phyloP scores from a whole-genome alignment of 495 filamentous ascomycete species.

The Niebla homalea region DNA sequence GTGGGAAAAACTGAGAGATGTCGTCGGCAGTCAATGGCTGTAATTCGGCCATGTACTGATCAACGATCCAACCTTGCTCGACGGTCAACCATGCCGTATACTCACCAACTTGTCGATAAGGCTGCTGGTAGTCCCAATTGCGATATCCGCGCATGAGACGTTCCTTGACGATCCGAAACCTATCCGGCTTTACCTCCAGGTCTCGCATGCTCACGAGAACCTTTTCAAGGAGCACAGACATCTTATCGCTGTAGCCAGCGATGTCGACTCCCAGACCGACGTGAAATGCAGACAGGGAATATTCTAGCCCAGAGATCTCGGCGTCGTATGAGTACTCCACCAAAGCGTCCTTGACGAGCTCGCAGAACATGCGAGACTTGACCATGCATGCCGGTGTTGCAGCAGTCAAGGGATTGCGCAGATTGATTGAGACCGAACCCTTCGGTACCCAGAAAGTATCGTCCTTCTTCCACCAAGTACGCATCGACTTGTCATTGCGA shows the following conservation, averaged over 20 bases:
- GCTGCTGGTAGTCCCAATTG: conserved; percentile 77
- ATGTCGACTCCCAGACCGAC: conserved; percentile 69
- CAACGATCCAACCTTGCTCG: conserved; percentile 66
- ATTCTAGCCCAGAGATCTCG: conserved; percentile 82
- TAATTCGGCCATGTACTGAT: conserved; percentile 68
- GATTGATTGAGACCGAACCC: conserved; percentile 65
- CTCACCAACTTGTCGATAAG: conserved; percentile 82
- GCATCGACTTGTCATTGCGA: conserved; percentile 66
- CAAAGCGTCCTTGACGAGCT: conserved; percentile 77
- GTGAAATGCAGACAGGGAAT: conserved; percentile 55
- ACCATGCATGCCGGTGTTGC: conserved; percentile 65
- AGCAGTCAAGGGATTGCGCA: conserved; percentile 65
- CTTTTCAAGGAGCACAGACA: conserved; percentile 81
- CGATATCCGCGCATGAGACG: conserved; percentile 57
- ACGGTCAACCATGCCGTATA: conserved; percentile 66
- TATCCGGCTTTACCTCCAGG: conserved; percentile 64
- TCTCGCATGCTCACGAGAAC: conserved; percentile 79
- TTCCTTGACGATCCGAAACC: conserved; percentile 89
- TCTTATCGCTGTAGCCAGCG: conserved; percentile 91
- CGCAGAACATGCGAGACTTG: conserved; percentile 69
- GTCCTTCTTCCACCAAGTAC: conserved; percentile 98
- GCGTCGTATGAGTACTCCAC: conserved; percentile 96
- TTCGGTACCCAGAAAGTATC: conserved; percentile 98
- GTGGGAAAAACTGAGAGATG: conserved; percentile 63
- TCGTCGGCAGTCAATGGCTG: conserved; percentile 59